A percentile compares a stretch with the other conserved stretches of the same genome.
Evolutionary conservation across 768 basidiomycete species (phyloP).

Genomic region (Leccinum obscurum): DNA sequence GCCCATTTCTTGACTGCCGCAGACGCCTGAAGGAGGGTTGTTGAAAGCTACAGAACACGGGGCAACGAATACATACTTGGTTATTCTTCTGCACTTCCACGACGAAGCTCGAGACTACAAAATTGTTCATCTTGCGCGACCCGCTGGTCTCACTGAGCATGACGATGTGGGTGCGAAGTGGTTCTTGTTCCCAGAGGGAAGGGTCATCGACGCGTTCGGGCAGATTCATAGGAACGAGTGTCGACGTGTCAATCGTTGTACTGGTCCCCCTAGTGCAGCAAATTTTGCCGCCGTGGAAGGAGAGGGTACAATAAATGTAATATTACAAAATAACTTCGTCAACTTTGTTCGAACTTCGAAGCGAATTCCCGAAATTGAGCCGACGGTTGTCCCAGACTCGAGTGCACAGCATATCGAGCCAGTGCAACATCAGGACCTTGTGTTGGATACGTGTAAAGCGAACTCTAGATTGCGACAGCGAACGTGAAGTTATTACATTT

Average conservation of each 20-base stretch:
- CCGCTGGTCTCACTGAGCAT: not conserved
- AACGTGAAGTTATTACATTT: slow-evolving; percentile 17
- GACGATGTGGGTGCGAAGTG: slow-evolving; percentile 10
- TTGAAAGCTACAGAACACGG: not conserved
- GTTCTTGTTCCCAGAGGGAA: slow-evolving; percentile 25
- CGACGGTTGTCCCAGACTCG: not conserved
- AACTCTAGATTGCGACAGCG: slow-evolving; percentile 17
- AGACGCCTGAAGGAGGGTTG: slow-evolving; percentile 10
- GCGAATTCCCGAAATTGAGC: slow-evolving; percentile 1
- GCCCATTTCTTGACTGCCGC: slow-evolving; percentile 18
- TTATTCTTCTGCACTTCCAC: slow-evolving; percentile 8
- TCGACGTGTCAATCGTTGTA: not conserved
- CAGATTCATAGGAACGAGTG: slow-evolving; percentile 17
- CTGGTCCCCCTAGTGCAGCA: not conserved
- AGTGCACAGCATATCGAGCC: not conserved
- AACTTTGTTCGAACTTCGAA: not conserved
- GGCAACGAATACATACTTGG: slow-evolving; percentile 16
- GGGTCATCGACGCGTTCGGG: slow-evolving; percentile 17
- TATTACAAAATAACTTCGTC: not conserved
- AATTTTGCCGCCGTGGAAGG: not conserved
- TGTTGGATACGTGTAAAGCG: not conserved
- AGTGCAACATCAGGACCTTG: not conserved
- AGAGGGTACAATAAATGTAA: not conserved
- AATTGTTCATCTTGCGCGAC: not conserved
- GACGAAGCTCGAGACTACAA: slow-evolving; percentile 7